A percentile compares a stretch with the other conserved stretches of the same genome.
phyloP scores from a whole-genome alignment of 2,329 filamentous ascomycete genomes.

The Kalmusia sp. region DNA sequence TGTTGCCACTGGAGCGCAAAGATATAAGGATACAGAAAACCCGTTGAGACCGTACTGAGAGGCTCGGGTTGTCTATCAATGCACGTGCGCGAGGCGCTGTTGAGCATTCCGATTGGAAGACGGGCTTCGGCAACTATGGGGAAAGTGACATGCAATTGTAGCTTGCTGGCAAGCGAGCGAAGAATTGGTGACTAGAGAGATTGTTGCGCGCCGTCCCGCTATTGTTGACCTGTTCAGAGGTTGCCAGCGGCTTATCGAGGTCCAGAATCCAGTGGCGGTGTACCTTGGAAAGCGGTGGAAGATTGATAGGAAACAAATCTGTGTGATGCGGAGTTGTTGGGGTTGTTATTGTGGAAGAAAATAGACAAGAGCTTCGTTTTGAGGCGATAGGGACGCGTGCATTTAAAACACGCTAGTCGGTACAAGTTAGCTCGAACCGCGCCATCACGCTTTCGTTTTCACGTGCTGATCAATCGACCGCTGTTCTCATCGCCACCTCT shows the following conservation, averaged over 20 bases:
- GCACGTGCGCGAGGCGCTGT: conserved; percentile 50
- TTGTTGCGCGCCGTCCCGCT: conserved; percentile 32
- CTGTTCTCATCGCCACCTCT: conserved; percentile 22
- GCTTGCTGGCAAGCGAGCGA: conserved; percentile 44
- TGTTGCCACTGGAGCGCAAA: conserved; percentile 47
- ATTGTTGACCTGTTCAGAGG: conserved; percentile 37
- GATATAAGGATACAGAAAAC: conserved; percentile 47
- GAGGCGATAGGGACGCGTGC: conserved; percentile 9
- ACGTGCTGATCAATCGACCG: background rate
- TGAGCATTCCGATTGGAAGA: conserved; percentile 69
- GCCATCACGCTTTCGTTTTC: conserved; percentile 6
- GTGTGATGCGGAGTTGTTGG: conserved; percentile 22
- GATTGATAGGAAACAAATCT: conserved; percentile 11
- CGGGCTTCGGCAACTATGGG: conserved; percentile 77
- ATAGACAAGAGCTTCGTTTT: background rate
- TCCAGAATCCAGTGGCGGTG: conserved; percentile 21
- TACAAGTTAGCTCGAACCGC: conserved; percentile 5
- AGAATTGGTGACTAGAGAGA: conserved; percentile 27
- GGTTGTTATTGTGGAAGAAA: conserved; percentile 20
- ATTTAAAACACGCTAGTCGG: conserved; percentile 21
- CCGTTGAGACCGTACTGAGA: conserved; percentile 64
- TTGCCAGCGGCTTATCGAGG: conserved; percentile 14
- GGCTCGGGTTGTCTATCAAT: conserved; percentile 62
- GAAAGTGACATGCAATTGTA: conserved; percentile 73
- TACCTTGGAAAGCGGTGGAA: conserved; percentile 7